Percentiles rank a stretch among this genome's conserved stretches.
phyloP scores from a whole-genome alignment of 179 eudicot genomes.

The Drosera spatulata region DNA sequence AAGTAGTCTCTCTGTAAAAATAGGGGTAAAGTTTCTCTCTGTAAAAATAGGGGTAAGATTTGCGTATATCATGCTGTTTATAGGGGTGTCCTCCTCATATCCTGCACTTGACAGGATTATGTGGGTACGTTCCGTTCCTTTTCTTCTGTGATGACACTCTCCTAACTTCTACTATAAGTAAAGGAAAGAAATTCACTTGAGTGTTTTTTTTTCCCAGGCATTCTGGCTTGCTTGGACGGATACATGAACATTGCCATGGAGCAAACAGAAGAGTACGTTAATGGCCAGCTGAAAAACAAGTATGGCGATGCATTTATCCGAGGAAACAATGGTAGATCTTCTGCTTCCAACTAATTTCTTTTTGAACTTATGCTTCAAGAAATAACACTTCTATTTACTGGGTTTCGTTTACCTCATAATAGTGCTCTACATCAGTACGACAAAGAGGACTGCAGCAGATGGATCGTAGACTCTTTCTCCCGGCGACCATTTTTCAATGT shows the following conservation, averaged over 20 bases:
- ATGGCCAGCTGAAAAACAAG: slow-evolving; percentile 90
- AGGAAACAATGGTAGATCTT: slow-evolving; percentile 77
- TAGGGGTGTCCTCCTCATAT: too few relatives aligned
- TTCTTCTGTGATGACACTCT: too few relatives aligned
- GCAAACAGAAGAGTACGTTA: slow-evolving; percentile 97
- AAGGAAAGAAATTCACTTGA: too few relatives aligned
- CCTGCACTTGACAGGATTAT: too few relatives aligned
- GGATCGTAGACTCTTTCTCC: slow-evolving; percentile 1
- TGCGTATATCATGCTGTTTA: too few relatives aligned
- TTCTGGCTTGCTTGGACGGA: slow-evolving; percentile 92
- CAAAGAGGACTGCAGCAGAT: slow-evolving; percentile 11
- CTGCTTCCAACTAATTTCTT: background rate
- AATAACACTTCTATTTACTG: background rate
- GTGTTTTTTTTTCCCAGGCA: slow-evolving; percentile 34
- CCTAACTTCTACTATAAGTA: too few relatives aligned
- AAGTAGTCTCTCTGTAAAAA: too few relatives aligned
- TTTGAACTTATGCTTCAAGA: too few relatives aligned
- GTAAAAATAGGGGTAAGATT: too few relatives aligned
- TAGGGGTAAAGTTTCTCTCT: too few relatives aligned
- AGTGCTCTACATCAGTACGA: slow-evolving; percentile 14
- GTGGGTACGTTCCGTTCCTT: too few relatives aligned
- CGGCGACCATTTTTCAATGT: too few relatives aligned
- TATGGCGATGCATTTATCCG: slow-evolving; percentile 97
- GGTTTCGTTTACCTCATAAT: background rate
- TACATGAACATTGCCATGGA: slow-evolving; percentile 99